phyloP scores from a whole-genome alignment of 2,329 filamentous ascomycete genomes.

The Huntiella bhutanensis region DNA sequence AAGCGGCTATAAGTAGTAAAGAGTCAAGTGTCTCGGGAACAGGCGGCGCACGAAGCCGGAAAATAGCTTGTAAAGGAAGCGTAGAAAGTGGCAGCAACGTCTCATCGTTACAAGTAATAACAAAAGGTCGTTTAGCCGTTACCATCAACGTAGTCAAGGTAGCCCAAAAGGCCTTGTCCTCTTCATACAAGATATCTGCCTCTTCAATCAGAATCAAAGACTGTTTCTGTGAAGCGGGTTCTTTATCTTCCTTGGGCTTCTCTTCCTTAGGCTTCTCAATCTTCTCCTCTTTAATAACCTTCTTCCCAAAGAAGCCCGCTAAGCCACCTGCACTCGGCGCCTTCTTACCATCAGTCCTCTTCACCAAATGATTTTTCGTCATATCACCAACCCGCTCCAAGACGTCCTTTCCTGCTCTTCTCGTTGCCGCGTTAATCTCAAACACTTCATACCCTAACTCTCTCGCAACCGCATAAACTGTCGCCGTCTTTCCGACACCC shows the following conservation, averaged over 20 bases:
- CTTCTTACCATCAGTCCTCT: slow-evolving; percentile 16
- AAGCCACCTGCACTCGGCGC: slow-evolving; percentile 14
- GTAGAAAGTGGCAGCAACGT: slow-evolving; percentile 54
- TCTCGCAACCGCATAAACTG: slow-evolving; percentile 77
- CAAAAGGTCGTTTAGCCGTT: slow-evolving; percentile 76
- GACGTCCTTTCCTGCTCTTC: slow-evolving; percentile 75
- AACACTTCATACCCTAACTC: slow-evolving; percentile 89
- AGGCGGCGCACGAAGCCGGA: slow-evolving; percentile 54
- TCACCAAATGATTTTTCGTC: slow-evolving; percentile 84
- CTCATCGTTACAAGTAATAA: slow-evolving; percentile 92
- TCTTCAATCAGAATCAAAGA: slow-evolving; percentile 89
- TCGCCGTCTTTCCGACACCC: slow-evolving; percentile 83
- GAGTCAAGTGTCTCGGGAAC: slow-evolving; percentile 56
- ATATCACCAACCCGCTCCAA: slow-evolving; percentile 88
- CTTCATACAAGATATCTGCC: slow-evolving; percentile 81
- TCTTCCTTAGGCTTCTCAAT: slow-evolving; percentile 15
- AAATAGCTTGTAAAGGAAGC: slow-evolving; percentile 66
- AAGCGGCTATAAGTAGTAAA: slow-evolving; percentile 62
- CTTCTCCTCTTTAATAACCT: slow-evolving; percentile 19
- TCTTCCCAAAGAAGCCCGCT: slow-evolving; percentile 15
- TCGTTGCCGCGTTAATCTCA: slow-evolving; percentile 72
- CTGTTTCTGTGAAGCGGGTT: slow-evolving; percentile 52
- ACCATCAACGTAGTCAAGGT: slow-evolving; percentile 60
- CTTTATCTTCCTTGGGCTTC: slow-evolving; percentile 15
- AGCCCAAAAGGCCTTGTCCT: slow-evolving; percentile 88